Percentiles rank a stretch among this genome's conserved stretches.
Evolutionary conservation across 768 basidiomycete genomes (phyloP).

Genomic region (Psilocybe cubensis): DNA sequence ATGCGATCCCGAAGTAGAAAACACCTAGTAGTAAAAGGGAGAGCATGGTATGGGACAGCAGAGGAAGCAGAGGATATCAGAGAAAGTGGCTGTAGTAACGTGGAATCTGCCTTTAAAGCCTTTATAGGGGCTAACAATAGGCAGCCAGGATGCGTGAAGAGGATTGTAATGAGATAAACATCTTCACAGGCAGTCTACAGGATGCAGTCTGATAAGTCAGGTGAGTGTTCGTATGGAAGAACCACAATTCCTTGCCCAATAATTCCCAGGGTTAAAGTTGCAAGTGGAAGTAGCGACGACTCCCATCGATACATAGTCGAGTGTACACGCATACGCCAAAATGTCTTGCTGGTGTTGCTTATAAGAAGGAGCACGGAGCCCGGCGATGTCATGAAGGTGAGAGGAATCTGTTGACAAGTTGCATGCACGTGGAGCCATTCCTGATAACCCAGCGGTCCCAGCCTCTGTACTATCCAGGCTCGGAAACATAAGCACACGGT

Average conservation of each 20-base stretch:
- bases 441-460: too few relatives aligned
- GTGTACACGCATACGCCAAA: too few relatives aligned
- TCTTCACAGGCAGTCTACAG: not conserved
- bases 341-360: too few relatives aligned
- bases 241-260: too few relatives aligned
- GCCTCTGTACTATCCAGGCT: too few relatives aligned
- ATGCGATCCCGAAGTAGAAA: slow-evolving; percentile 10
- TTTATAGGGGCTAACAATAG: not conserved
- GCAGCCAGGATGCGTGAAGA: not conserved
- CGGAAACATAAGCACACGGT: too few relatives aligned
- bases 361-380: not conserved
- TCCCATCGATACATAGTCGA: too few relatives aligned
- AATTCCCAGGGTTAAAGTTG: too few relatives aligned
- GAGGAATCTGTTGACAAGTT: not conserved
- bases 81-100: not conserved
- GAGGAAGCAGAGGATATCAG: not conserved
- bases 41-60: not conserved
- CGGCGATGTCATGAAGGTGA: not conserved
- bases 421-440: not conserved
- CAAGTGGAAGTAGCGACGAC: too few relatives aligned
- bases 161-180: not conserved
- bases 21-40: not conserved
- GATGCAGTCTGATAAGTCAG: not conserved
- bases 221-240: too few relatives aligned
- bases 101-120: not conserved